phyloP scores from a whole-genome alignment of 345 rosid species.

The Odontarrhena argentea region DNA sequence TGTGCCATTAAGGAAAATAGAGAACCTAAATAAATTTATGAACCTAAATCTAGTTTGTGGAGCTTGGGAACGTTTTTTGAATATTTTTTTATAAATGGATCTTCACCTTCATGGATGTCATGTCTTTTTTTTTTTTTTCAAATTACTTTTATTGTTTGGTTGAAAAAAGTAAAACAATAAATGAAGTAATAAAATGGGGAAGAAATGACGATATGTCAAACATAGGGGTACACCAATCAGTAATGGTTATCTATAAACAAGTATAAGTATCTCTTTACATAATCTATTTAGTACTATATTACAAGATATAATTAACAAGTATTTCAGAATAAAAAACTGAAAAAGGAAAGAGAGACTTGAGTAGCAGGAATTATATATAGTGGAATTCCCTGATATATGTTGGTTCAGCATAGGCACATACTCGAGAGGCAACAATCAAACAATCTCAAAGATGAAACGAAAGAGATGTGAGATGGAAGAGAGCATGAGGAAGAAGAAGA shows the following conservation, averaged over 20 bases:
- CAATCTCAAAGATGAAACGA: constrained; percentile 56
- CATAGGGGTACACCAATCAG: constrained; percentile 19
- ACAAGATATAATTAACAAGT: constrained; percentile 9
- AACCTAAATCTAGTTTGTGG: no score
- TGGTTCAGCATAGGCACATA: constrained; percentile 27
- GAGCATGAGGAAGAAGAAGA: constrained; percentile 47
- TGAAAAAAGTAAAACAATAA: no score
- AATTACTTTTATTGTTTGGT: no score
- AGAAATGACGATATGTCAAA: constrained; percentile 18
- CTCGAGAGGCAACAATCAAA: constrained; percentile 2
- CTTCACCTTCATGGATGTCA: no score
- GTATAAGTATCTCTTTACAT: constrained; percentile 5
- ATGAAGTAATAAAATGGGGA: no score
- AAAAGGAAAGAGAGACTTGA: not conserved
- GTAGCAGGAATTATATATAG: constrained; percentile 26
- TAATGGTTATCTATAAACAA: constrained; percentile 17
- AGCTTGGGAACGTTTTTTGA: no score
- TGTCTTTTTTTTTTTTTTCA: no score
- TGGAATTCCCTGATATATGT: constrained; percentile 1
- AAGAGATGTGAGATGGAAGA: constrained; percentile 61
- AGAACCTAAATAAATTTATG: no score
- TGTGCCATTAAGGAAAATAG: no score
- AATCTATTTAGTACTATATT: not conserved
- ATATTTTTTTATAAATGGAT: no score
- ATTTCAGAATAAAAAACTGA: not conserved